phyloP scores from a whole-genome alignment of 2,329 filamentous ascomycete genomes.

The Cryoendolithus antarcticus region DNA sequence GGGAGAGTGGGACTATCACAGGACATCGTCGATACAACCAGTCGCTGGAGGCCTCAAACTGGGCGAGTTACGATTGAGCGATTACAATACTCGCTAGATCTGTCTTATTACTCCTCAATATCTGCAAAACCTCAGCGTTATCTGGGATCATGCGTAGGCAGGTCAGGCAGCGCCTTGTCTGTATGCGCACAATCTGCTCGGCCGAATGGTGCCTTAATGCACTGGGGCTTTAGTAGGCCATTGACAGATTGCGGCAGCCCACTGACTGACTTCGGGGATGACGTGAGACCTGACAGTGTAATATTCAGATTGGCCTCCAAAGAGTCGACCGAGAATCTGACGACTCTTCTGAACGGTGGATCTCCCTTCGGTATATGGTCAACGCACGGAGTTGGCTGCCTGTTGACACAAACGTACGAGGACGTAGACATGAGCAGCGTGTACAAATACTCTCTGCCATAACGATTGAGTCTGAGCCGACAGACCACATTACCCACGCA shows the following conservation, averaged over 20 bases:
- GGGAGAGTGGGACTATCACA: no score
- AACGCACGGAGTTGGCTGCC: conserved; percentile 7
- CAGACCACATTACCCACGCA: conserved; percentile 10
- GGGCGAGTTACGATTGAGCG: no score
- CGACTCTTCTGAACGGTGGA: conserved; percentile 5
- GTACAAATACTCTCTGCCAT: conserved; percentile 6
- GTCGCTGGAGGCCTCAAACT: no score
- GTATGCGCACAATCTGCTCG: conserved; percentile 3
- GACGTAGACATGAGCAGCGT: conserved; percentile 4
- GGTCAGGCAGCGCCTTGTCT: conserved; percentile 4
- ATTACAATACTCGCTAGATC: no score
- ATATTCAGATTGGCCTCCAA: conserved; percentile 7
- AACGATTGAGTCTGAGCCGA: conserved; percentile 5
- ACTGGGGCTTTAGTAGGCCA: conserved; percentile 6
- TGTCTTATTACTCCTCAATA: no score
- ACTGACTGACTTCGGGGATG: conserved; percentile 8
- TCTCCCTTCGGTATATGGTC: conserved; percentile 2
- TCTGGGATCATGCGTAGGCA: conserved; percentile 2
- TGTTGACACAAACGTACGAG: conserved; percentile 10
- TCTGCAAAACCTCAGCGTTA: no score
- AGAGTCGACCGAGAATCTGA: conserved; percentile 5
- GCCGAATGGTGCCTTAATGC: conserved; percentile 10
- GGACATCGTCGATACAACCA: no score
- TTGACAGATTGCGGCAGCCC: conserved; percentile 7
- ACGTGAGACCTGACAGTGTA: conserved; percentile 7